Base-by-base conservation (phyloP, 495 filamentous ascomycete species). In the Penicillium antarcticum region DNA sequence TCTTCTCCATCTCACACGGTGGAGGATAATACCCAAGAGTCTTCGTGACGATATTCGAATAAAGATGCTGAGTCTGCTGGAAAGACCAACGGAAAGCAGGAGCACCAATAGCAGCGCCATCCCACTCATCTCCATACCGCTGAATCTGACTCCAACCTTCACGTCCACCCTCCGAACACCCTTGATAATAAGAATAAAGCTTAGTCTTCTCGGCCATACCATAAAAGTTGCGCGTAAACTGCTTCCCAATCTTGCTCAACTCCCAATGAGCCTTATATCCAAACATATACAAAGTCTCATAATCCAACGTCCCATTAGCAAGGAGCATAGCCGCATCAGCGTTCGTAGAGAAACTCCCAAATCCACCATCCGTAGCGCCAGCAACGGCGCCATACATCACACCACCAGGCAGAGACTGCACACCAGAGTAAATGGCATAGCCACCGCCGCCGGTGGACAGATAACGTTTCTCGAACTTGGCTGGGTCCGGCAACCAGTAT, bases 161-260 rank as follows among this genome's bases (percentile, higher is more conserved):
- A n/a, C 76, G 65, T 3, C 78, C 78, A 4, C 78, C 78, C 26
- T 80, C 76, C 2, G 73, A 77, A 55, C 78, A 81, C 0, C 76
- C 76, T 37, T 80, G 72, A 44, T 72, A 81, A 52, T 80, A 81
- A 3, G 74, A 63, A 52, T 80, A 81, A 1, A 79, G 45, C 63
- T 78, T 79, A 2, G 60, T 59, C 1, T 47, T 54, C 5, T 48
- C 50, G 2, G 46, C 21, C 16, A 66, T 50, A 31, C 48, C 53
- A 49, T 59, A 76, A 53, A 74, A 60, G 35, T 57, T 65, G 24
- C 50, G 53, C 1, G 70, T 66, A 5, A 73, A 58, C 2, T 46
- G 56, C 45, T 73, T 73, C 73, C 73, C 18, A 73, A 35, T 4
- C 47, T 42, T 13, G 56, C 63, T 29, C 21, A 72, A 31, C 46